Percentiles rank a stretch among this genome's conserved stretches.
Evolutionary conservation across 345 rosid genomes (phyloP).

Genomic region (Syzygium aqueum): DNA sequence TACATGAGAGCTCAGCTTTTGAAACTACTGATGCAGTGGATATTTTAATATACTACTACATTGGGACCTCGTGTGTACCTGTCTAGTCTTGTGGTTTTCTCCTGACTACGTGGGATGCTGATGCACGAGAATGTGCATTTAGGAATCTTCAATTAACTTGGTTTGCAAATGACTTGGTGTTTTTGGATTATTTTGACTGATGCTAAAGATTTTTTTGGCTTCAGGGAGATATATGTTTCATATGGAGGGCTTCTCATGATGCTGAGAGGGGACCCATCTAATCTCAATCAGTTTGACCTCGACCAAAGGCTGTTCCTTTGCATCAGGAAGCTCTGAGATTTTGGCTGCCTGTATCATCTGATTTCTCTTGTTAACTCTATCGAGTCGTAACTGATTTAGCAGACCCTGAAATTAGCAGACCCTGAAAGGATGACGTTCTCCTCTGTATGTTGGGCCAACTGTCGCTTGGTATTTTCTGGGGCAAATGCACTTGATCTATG

Average conservation of each 20-base stretch:
- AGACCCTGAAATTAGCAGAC: too few species aligned
- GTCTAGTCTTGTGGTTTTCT: background rate
- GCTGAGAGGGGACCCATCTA: constrained; percentile 70
- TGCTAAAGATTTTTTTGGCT: background rate
- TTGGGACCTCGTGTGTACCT: background rate
- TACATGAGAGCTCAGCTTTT: background rate
- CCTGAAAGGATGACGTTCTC: background rate
- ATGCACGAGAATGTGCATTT: background rate
- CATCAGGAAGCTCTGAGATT: constrained; percentile 8
- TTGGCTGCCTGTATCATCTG: background rate
- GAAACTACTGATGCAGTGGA: background rate
- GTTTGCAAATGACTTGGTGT: background rate
- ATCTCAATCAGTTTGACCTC: constrained; percentile 58
- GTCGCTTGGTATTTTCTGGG: background rate
- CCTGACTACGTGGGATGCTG: background rate
- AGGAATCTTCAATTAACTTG: background rate
- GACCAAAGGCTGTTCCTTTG: constrained; percentile 83
- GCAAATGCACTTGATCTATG: background rate
- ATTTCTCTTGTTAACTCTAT: background rate
- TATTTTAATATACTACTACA: background rate
- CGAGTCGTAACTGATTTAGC: background rate
- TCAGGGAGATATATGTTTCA: constrained; percentile 75
- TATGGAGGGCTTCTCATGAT: constrained; percentile 80
- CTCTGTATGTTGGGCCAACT: background rate
- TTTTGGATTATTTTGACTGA: background rate